Conservation (phyloP, 2,329 filamentous ascomycete genomes). For the Pseudogymnoascus sp. region DNA sequence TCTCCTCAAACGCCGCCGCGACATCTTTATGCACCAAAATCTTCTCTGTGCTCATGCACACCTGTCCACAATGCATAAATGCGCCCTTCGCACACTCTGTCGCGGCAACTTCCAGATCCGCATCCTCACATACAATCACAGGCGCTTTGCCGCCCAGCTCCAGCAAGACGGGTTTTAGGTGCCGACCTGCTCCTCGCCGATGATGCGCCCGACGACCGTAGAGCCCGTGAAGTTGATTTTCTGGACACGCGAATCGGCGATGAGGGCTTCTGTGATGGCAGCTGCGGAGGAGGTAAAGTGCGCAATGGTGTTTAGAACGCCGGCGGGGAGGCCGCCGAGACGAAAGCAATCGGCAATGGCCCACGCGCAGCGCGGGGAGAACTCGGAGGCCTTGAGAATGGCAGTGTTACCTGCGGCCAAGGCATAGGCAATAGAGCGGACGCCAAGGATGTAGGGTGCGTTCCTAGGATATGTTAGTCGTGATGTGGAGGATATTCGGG, state of each 20-base stretch:
- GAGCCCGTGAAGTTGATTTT: conserved; percentile 86
- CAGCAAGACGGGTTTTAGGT: not conserved
- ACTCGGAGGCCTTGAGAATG: conserved; percentile 65
- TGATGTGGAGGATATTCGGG: not conserved
- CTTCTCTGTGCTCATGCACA: conserved; percentile 80
- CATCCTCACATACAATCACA: conserved; percentile 73
- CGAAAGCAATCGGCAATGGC: conserved; percentile 57
- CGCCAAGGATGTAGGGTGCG: conserved; percentile 48
- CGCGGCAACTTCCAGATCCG: conserved; percentile 66
- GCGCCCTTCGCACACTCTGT: conserved; percentile 61
- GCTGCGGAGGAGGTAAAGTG: conserved; percentile 60
- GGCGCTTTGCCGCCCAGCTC: conserved; percentile 58
- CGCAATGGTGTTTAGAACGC: conserved; percentile 67
- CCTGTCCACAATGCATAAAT: conserved; percentile 69
- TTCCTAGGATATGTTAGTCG: conserved; percentile 30
- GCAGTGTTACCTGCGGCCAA: conserved; percentile 74
- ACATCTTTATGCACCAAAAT: conserved; percentile 53
- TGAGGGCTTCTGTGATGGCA: conserved; percentile 59
- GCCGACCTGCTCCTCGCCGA: conserved; percentile 58
- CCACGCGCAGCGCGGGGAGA: conserved; percentile 58
- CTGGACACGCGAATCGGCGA: conserved; percentile 59
- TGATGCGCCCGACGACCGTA: conserved; percentile 65
- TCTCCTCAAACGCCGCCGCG: conserved; percentile 37
- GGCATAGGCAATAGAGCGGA: conserved; percentile 52
- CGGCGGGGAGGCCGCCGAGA: conserved; percentile 69